Evolutionary conservation across 805 yeast genomes (phyloP), one percentile per base, ranked within the genome.

Genomic region (Ogataea trehaloabstinens): DNA sequence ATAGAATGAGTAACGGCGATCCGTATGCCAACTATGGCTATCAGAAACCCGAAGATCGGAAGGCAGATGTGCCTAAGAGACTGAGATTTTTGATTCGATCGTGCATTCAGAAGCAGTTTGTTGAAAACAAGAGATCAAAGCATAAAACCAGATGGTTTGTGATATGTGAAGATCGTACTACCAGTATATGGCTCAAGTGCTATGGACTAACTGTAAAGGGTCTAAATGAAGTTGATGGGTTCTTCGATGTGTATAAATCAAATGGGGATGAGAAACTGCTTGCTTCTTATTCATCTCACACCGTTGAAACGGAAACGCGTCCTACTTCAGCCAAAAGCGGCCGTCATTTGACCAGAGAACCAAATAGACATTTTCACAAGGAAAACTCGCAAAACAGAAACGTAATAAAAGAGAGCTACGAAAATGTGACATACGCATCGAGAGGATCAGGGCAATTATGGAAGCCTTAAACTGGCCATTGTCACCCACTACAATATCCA

Each of bases 401-500:
- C 18, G 31, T 28, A 7, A 16, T 16, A 10, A 64, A 60, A 42
- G 75, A 79, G 40, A 57, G 63, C 16, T 75, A 68, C 46, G 69
- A 70, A 35, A 61, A 66, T 4, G 70, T 75, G 15, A 68, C 73
- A 22, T 81, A 68, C 60, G 85, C 83, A 3, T 74, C 82, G 31
- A 70, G 85, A 60, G 83, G 81, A 4, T 49, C 60, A 4, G 87
- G 87, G 6, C 63, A 74, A 41, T 62, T 80, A 42, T 80, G 85
- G 85, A 64, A 65, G 21, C 82, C 82, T 46, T 45, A 19, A 20
- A 21, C 12, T 19, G 15, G n/a, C n/a, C n/a, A n/a, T n/a, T n/a
- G n/a, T n/a, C n/a, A n/a, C n/a, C n/a, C n/a, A n/a, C n/a, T n/a
- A n/a, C n/a, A n/a, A n/a, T n/a, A n/a, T n/a, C n/a, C n/a, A n/a